Conservation (phyloP, 2,329 filamentous ascomycete species). For the Cladosporium austrohemisphaericum region DNA sequence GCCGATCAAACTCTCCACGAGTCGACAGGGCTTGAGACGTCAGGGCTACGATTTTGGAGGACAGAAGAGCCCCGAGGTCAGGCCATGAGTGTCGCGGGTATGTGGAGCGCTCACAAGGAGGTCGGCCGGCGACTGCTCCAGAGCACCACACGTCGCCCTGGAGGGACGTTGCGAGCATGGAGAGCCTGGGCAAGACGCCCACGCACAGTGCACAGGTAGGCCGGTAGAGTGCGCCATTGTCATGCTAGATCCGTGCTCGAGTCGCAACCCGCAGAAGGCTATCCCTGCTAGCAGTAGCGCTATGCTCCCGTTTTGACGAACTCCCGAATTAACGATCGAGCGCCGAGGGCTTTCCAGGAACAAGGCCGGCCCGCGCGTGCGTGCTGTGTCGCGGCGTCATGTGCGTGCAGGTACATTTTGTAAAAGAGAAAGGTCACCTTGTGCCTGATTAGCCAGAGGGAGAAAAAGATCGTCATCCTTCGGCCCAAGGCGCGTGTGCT, state of each 20-base stretch:
- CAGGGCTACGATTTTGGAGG: slow-evolving; percentile 2
- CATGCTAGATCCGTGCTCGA: slow-evolving; percentile 13
- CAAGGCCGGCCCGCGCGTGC: no score
- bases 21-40: slow-evolving; percentile 6
- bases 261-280: not conserved
- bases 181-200: slow-evolving; percentile 10
- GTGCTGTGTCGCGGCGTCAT: not conserved
- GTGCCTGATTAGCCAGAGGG: not conserved
- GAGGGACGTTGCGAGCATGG: slow-evolving; percentile 13
- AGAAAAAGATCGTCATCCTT: not conserved
- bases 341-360: slow-evolving; percentile 8
- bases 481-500: not conserved
- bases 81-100: slow-evolving; percentile 6
- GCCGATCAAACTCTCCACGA: slow-evolving; percentile 12
- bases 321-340: not conserved
- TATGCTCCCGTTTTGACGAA: slow-evolving; percentile 1
- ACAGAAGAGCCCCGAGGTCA: slow-evolving; percentile 12
- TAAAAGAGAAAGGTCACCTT: not conserved
- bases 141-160: slow-evolving; percentile 2
- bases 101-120: slow-evolving; percentile 7
- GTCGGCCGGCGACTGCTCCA: slow-evolving; percentile 3
- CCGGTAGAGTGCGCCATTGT: not conserved
- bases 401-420: not conserved
- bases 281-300: slow-evolving; percentile 11
- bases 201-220: slow-evolving; percentile 11